Evolutionary conservation across 2,329 filamentous ascomycete species (phyloP), one percentile per base, ranked within the genome.

Genomic region (Sarocladiaceae sp.): DNA sequence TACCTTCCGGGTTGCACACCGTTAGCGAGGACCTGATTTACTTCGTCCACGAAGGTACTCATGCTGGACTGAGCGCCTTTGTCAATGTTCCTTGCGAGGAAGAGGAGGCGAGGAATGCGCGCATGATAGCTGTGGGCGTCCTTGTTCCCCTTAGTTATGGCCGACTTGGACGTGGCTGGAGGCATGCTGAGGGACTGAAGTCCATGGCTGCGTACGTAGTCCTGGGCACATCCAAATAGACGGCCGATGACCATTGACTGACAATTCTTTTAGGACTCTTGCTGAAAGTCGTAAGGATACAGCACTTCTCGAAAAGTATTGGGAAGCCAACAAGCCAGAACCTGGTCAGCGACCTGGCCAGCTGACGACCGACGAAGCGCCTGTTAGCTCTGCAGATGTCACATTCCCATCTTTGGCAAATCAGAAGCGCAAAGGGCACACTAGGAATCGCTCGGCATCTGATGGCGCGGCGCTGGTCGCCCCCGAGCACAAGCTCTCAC

Each of bases 31-130:
- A 99, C 68, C 76, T 97, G 50, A 89, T 91, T 62, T 99, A 97
- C 74, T 99, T 97, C 67, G 85, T 96, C 39, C 91, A 97, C 64
- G 86, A 83, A 55, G 74, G 82, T 46, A 77, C 82, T 42, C 86
- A 91, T 71, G 92, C 91, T 4, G 94, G 94, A 25, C 78, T 97
- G 60, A 96, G 91, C 72, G 91, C 92, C 25, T 99, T 97, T 66
- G 77, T 94, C 66, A 96, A 96, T 67, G 82, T 81, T 57, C 86
- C 88, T 2, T 91, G 90, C 47, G 84, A 87, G 13, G 88, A 90
- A 59, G 82, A 81, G 55, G 83, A 82, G 50, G 83, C 89, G 50
- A 86, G 94, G 55, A 89, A 96, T 75, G 94, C 94, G 48, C 83
- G 88, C 60, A 97, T 99, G 84, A 84, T 97, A 57, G 88, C 93